Conservation (phyloP, 352 stramenopile genomes). For the Globisporangium takayamanum region DNA sequence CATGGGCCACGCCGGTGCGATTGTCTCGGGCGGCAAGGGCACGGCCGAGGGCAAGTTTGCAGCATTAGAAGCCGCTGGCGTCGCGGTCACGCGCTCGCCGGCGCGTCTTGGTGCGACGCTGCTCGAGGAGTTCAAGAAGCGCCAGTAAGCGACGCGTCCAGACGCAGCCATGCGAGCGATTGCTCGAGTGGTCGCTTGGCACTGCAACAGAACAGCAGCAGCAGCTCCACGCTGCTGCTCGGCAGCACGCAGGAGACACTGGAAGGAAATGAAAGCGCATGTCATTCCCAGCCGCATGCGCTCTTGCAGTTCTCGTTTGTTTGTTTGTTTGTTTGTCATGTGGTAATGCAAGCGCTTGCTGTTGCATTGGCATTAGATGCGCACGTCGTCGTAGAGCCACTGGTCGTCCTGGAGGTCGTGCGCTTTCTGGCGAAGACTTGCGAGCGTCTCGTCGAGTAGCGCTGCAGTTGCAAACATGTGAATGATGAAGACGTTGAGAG, state of each 20-base stretch:
- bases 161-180: neutral
- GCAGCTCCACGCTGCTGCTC: no score
- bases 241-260: no score
- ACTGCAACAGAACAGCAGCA: neutral
- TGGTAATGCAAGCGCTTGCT: neutral
- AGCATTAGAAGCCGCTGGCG: constrained; percentile 92
- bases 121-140: constrained; percentile 92
- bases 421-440: constrained; percentile 41
- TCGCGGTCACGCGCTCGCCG: constrained; percentile 95
- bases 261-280: no score
- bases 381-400: constrained; percentile 71
- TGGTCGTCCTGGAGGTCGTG: constrained; percentile 57
- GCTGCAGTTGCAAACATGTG: no score
- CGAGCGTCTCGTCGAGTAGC: constrained; percentile 51
- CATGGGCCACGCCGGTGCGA: constrained; percentile 99
- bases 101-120: constrained; percentile 96
- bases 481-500: no score
- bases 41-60: constrained; percentile 97
- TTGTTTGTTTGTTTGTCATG: neutral
- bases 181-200: neutral
- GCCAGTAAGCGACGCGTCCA: constrained; percentile 22
- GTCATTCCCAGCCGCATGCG: neutral
- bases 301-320: neutral
- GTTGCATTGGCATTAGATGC: constrained; percentile 22
- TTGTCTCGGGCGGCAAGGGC: constrained; percentile 98